phyloP scores from a whole-genome alignment of 2,329 filamentous ascomycete species.

The Neofusicoccum ribis region DNA sequence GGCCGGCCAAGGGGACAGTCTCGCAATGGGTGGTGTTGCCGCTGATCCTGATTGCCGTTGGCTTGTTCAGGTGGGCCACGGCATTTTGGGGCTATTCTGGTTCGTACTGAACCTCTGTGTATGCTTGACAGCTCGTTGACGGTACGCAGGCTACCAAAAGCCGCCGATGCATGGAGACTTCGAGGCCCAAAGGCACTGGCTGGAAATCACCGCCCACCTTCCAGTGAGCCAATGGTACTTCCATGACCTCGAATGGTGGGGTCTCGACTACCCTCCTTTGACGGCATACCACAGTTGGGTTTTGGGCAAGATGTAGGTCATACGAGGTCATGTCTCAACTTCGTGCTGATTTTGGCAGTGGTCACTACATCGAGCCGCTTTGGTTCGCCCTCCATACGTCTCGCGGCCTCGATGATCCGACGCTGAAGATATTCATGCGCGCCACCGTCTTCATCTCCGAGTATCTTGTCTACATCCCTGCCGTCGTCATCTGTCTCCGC shows the following conservation, averaged over 20 bases:
- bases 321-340: too few relatives aligned
- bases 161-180: slow-evolving; percentile 97
- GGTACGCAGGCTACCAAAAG: slow-evolving; percentile 64
- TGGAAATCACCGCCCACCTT: slow-evolving; percentile 89
- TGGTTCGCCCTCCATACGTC: slow-evolving; percentile 90
- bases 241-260: slow-evolving; percentile 96
- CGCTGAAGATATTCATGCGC: slow-evolving; percentile 92
- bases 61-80: slow-evolving; percentile 89
- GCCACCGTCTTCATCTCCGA: slow-evolving; percentile 88
- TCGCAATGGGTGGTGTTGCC: slow-evolving; percentile 94
- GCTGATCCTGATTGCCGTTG: slow-evolving; percentile 83
- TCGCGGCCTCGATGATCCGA: slow-evolving; percentile 74
- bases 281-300: slow-evolving; percentile 98
- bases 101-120: slow-evolving; percentile 38
- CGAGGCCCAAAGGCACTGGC: slow-evolving; percentile 97
- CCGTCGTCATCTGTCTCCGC: slow-evolving; percentile 79
- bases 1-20: slow-evolving; percentile 78
- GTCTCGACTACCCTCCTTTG: slow-evolving; percentile 93
- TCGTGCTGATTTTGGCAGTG: slow-evolving; percentile 46
- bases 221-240: slow-evolving; percentile 97
- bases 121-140: background rate
- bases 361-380: slow-evolving; percentile 70
- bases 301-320: slow-evolving; percentile 72
- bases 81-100: slow-evolving; percentile 95
- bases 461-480: slow-evolving; percentile 85